These are phyloP conservation scores for Pythium apleroticum DNA, from an alignment of 352 stramenopile genomes.

Conservation along the genomic window DNA sequence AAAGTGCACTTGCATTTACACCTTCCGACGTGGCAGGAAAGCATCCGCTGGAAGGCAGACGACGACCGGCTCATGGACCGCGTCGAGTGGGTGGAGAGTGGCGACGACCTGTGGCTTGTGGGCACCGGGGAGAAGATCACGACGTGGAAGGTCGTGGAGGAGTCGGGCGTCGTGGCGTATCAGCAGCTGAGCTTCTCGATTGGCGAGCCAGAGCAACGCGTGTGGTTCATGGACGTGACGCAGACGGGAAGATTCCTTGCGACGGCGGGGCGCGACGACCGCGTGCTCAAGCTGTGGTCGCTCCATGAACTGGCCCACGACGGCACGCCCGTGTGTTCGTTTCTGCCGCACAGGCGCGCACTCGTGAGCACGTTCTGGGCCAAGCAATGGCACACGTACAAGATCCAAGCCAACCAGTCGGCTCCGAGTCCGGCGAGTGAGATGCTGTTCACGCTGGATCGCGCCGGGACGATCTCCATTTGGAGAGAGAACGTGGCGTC, in stretches of 20 bases:
- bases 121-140: conserved; percentile 69
- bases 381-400: conserved; percentile 58
- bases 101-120: conserved; percentile 68
- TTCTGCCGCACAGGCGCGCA: conserved; percentile 61
- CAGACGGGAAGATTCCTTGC: conserved; percentile 58
- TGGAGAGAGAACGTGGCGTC: conserved; percentile 67
- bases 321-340: conserved; percentile 52
- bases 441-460: conserved; percentile 80
- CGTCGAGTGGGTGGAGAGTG: conserved; percentile 74
- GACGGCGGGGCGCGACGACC: conserved; percentile 54
- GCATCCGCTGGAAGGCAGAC: conserved; percentile 67
- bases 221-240: conserved; percentile 67
- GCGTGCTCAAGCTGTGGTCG: conserved; percentile 75
- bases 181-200: conserved; percentile 68
- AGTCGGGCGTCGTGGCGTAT: conserved; percentile 71
- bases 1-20: conserved; percentile 75
- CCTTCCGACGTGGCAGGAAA: conserved; percentile 65
- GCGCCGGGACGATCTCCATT: conserved; percentile 60
- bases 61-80: conserved; percentile 51
- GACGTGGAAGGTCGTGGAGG: conserved; percentile 82
- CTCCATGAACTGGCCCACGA: conserved; percentile 53
- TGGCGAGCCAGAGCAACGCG: conserved; percentile 24
- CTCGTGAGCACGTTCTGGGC: conserved; percentile 55
- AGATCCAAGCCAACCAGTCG: conserved; percentile 29
- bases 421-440: conserved; percentile 30